Evolutionary conservation across 352 stramenopile genomes (phyloP), one percentile per base, ranked within the genome.

Genomic region (Phytophthora niederhauseri): DNA sequence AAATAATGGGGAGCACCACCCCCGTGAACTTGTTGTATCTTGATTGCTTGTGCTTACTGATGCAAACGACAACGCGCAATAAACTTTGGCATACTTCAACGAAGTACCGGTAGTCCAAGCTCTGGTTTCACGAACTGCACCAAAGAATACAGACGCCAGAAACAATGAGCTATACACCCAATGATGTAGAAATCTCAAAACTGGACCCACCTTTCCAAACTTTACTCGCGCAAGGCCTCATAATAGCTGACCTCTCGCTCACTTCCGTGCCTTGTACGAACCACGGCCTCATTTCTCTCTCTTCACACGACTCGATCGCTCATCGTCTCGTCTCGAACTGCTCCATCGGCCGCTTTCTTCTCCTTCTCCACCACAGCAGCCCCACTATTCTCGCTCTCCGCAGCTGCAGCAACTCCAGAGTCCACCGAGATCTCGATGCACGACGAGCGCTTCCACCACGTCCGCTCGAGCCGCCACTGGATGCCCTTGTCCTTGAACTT

Each of bases 391-490:
- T 41, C 30, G 3, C 9, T 50, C 11, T 17, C 43, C 24, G n/a
- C n/a, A n/a, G 45, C 36, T 26, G 20, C 46, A n/a, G 5, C 22
- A 50, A 11, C 26, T 0, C 17, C 20, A 5, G 12, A 22, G 24
- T 62, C 57, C 9, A 64, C 9, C 2, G 58, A 74, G 45, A 96
- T 92, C 66, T 93, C 87, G 51, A 96, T 74, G 58, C 65, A 90
- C 9, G 87, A 95, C 36, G 73, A 55, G 62, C 75, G 82, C 61
- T 74, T 75, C 76, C 90, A 93, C 89, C 86, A 94, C 41, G 82
- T 74, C 30, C 82, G 80, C 66, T 88, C 72, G 9, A 96, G 75
- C 41, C 61, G 55, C 85, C 87, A 96, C 64, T 89, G 63, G 60
- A 96, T 72, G 31, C 86, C 73, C 48, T 72, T 77, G 46, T 51